Percentiles rank a stretch among this genome's conserved stretches.
These are phyloP conservation scores for Paxillus rubicundulus DNA, from an alignment of 768 basidiomycete genomes.

Conservation along the genomic window DNA sequence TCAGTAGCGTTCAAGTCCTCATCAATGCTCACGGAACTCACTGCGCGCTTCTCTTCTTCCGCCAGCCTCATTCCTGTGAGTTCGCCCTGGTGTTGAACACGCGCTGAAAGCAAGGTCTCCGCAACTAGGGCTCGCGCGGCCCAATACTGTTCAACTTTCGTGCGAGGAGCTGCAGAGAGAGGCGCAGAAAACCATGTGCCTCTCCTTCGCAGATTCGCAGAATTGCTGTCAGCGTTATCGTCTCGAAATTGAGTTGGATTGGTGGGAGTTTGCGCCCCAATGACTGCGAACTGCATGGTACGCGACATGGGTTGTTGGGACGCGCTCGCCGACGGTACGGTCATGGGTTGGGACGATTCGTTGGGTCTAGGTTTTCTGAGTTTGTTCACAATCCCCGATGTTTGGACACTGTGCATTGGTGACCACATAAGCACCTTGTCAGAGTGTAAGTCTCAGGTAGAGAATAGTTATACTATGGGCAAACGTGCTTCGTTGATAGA, in stretches of 20 bases:
- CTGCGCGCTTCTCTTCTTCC: conserved; percentile 48
- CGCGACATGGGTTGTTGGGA: conserved; percentile 20
- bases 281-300: conserved; percentile 30
- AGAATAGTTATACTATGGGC: neutral
- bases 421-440: neutral
- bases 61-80: conserved; percentile 39
- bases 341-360: neutral
- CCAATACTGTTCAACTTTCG: conserved; percentile 59
- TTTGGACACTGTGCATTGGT: neutral
- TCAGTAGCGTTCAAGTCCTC: neutral
- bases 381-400: conserved; percentile 17
- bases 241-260: neutral
- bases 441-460: neutral
- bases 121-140: conserved; percentile 62
- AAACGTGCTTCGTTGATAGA: neutral
- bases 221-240: neutral
- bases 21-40: conserved; percentile 24
- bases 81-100: conserved; percentile 48
- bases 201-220: conserved; percentile 7
- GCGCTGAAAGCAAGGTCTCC: conserved; percentile 55
- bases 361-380: conserved; percentile 20
- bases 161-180: conserved; percentile 21
- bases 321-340: neutral
- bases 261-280: conserved; percentile 5
- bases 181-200: conserved; percentile 21